Evolutionary conservation across 352 stramenopile species (phyloP).

Genomic region (Hyphochytrium catenoides): DNA sequence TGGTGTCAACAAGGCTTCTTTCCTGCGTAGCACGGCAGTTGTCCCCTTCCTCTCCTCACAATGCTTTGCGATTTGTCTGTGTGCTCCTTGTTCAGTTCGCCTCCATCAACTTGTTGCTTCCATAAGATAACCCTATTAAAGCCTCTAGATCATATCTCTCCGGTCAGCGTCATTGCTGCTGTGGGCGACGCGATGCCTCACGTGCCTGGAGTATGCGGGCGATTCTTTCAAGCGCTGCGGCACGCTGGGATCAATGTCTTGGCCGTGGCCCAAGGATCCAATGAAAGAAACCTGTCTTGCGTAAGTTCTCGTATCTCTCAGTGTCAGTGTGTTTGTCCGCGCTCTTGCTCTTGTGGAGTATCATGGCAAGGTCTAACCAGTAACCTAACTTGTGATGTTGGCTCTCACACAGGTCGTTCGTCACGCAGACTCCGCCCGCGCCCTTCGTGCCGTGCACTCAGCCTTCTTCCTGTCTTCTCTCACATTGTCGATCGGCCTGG

Average conservation of each 20-base stretch:
- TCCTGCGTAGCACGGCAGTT: constrained; percentile 7
- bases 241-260: constrained; percentile 82
- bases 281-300: constrained; percentile 81
- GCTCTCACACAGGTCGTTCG: constrained; percentile 26
- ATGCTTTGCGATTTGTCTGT: too few relatives aligned
- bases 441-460: constrained; percentile 75
- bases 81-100: too few relatives aligned
- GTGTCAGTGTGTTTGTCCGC: too few relatives aligned
- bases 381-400: too few relatives aligned
- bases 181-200: constrained; percentile 84
- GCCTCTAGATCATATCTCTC: constrained; percentile 43
- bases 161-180: constrained; percentile 80
- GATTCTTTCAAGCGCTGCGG: constrained; percentile 79
- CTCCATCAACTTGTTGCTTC: too few relatives aligned
- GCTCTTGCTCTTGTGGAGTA: too few relatives aligned
- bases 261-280: constrained; percentile 78
- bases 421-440: constrained; percentile 58
- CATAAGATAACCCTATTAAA: too few relatives aligned
- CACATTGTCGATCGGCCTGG: constrained; percentile 68
- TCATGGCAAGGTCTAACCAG: too few relatives aligned
- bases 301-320: too few relatives aligned
- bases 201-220: constrained; percentile 65
- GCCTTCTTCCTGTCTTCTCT: constrained; percentile 82
- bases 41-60: too few relatives aligned
- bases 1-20: neutral